phyloP scores from a whole-genome alignment of 345 rosid genomes.

The Lepidium aucheri region DNA sequence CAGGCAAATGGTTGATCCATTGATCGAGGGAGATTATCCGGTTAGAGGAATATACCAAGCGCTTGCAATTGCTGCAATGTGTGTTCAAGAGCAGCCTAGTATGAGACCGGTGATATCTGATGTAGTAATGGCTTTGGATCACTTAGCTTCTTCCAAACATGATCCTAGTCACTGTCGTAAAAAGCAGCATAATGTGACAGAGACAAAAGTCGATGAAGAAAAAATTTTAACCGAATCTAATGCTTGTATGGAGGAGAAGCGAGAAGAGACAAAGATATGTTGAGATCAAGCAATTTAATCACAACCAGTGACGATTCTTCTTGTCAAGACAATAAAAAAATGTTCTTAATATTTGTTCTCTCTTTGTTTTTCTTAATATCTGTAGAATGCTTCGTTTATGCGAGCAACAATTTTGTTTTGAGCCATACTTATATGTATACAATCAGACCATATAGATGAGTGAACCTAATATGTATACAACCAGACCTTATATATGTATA shows the following conservation, averaged over 20 bases:
- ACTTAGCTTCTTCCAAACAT: conserved; percentile 52
- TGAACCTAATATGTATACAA: too few species aligned
- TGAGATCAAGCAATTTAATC: background rate
- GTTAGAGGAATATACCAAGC: conserved; percentile 66
- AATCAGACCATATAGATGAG: too few species aligned
- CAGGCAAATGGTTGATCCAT: conserved; percentile 62
- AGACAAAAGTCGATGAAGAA: background rate
- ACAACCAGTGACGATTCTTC: background rate
- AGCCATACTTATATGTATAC: background rate
- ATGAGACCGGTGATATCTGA: conserved; percentile 62
- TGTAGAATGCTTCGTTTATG: conserved; percentile 9
- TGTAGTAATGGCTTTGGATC: conserved; percentile 71
- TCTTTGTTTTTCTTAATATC: background rate
- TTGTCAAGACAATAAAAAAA: background rate
- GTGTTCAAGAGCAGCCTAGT: conserved; percentile 76
- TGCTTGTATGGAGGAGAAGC: background rate
- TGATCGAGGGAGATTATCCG: conserved; percentile 57
- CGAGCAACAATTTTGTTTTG: conserved; percentile 23
- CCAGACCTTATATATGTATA: too few species aligned
- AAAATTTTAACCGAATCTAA: background rate
- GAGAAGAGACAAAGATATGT: conserved; percentile 12
- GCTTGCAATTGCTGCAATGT: conserved; percentile 85
- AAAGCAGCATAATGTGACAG: background rate
- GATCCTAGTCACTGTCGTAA: conserved; percentile 18
- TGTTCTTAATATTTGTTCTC: background rate